These are phyloP conservation scores for Aspergillus asperescens DNA, from an alignment of 495 filamentous ascomycete species.

Conservation along the genomic window DNA sequence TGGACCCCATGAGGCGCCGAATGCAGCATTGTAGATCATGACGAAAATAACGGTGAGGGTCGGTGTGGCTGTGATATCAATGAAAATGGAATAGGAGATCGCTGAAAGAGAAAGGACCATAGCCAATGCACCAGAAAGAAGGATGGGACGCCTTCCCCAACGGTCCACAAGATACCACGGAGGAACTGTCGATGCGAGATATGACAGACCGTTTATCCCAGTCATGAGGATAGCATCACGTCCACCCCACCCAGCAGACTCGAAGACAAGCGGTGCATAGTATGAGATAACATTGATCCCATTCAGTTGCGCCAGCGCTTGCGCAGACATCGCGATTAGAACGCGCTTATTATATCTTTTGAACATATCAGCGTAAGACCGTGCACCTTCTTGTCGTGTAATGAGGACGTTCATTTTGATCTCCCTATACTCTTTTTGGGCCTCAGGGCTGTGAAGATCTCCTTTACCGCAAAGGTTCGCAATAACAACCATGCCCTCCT, in stretches of 20 bases:
- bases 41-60: conserved; percentile 87
- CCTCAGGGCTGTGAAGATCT: conserved; percentile 86
- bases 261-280: conserved; percentile 94
- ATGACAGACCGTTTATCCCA: conserved; percentile 90
- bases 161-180: conserved; percentile 96
- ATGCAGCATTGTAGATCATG: conserved; percentile 97
- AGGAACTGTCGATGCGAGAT: conserved; percentile 83
- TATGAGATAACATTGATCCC: conserved; percentile 99
- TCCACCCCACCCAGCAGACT: conserved; percentile 88
- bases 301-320: conserved; percentile 91
- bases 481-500: conserved; percentile 96
- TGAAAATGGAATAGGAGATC: conserved; percentile 93
- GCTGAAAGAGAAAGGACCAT: conserved; percentile 88
- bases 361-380: conserved; percentile 93
- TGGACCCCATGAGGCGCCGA: conserved; percentile 98
- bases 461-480: conserved; percentile 95
- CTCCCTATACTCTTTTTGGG: conserved; percentile 90
- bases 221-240: conserved; percentile 94
- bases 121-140: conserved; percentile 82
- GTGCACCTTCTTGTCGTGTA: conserved; percentile 88
- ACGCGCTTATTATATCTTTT: conserved; percentile 84
- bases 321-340: conserved; percentile 98
- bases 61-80: conserved; percentile 71
- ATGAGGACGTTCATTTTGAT: conserved; percentile 97
- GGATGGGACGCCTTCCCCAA: conserved; percentile 84